phyloP scores from a whole-genome alignment of 441 rosid species.

The Erodium chrysanthum region DNA sequence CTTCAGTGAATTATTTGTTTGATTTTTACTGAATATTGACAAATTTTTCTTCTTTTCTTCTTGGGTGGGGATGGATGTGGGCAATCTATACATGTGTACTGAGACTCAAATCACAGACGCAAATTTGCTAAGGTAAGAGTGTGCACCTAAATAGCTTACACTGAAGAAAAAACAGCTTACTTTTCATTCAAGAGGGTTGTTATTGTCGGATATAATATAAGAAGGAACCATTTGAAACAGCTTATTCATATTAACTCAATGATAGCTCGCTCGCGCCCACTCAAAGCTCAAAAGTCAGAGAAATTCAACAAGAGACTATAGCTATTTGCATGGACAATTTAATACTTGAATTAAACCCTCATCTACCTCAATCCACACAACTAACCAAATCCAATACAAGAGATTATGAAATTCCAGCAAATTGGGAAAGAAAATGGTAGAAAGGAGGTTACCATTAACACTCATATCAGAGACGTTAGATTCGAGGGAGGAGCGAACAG shows the following conservation, averaged over 20 bases:
- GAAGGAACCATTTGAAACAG: too few species aligned
- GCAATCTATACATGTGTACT: not conserved
- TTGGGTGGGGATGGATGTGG: not conserved
- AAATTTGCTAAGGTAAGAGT: too few species aligned
- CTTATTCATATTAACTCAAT: not conserved
- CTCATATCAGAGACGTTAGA: conserved; percentile 83
- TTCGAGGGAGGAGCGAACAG: conserved; percentile 61
- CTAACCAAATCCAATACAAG: not conserved
- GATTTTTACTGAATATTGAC: not conserved
- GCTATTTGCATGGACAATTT: not conserved
- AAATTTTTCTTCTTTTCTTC: not conserved
- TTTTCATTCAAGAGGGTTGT: too few species aligned
- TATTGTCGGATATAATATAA: too few species aligned
- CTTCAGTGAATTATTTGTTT: not conserved
- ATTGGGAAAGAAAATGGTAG: not conserved
- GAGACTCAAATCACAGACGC: not conserved
- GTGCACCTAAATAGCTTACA: too few species aligned
- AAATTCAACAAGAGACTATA: not conserved
- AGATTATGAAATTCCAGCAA: not conserved
- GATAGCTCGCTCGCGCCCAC: not conserved
- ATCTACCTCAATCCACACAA: not conserved
- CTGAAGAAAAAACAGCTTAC: too few species aligned
- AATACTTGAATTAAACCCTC: not conserved
- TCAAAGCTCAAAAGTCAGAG: not conserved
- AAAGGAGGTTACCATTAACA: conserved; percentile 49